phyloP scores from a whole-genome alignment of 148 eudicot genomes.

The Polygonum aviculare region DNA sequence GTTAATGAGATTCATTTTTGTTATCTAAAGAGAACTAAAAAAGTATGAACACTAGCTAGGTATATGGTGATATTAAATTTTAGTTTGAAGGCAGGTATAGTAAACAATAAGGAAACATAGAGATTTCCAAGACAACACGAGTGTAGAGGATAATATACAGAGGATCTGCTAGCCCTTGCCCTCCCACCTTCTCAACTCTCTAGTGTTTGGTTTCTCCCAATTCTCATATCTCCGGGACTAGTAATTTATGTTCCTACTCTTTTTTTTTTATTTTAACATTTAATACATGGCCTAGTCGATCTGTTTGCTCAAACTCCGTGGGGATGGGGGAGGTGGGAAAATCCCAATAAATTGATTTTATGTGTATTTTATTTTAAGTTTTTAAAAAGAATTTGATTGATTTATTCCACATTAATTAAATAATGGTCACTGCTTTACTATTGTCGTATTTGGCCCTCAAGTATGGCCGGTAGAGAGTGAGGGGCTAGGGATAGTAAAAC shows the following conservation, averaged over 20 bases:
- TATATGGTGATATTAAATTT: not conserved
- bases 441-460: not conserved
- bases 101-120: not conserved
- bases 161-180: not conserved
- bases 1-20: too few species aligned
- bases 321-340: not conserved
- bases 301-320: not conserved
- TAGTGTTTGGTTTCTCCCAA: conserved; percentile 4
- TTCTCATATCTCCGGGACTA: not conserved
- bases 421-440: not conserved
- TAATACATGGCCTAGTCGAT: not conserved
- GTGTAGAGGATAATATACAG: not conserved
- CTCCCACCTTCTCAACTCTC: not conserved
- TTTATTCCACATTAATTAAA: not conserved
- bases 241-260: too few species aligned
- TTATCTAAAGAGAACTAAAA: too few species aligned
- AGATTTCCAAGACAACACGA: conserved; percentile 6
- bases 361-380: too few species aligned
- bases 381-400: too few species aligned
- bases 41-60: too few species aligned
- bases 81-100: not conserved
- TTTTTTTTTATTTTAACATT: not conserved
- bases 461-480: not conserved
- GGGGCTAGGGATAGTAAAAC: not conserved
- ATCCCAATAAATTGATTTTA: not conserved